Conservation (phyloP, 352 stramenopile species). For the Pythium volutum region DNA sequence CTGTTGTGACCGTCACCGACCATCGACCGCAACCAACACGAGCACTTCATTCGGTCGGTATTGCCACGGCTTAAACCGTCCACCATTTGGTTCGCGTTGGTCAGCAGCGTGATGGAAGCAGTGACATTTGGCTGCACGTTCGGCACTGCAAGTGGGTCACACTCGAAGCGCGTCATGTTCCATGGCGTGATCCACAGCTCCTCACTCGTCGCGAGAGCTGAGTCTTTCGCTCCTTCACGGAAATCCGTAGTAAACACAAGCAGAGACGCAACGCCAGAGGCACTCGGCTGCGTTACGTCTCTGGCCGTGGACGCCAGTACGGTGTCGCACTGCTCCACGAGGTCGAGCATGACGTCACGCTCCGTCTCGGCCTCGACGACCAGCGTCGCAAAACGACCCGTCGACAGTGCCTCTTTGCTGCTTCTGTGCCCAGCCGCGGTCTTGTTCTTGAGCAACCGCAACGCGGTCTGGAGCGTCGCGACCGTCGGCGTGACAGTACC, state of each 20-base stretch:
- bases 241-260: conserved; percentile 19
- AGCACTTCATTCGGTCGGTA: not conserved
- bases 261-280: not conserved
- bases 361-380: conserved; percentile 8
- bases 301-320: not conserved
- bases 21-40: conserved; percentile 14
- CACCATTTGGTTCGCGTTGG: not conserved
- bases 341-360: not conserved
- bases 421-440: not conserved
- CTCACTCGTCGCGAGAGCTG: not conserved
- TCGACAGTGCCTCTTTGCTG: not conserved
- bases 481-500: not conserved
- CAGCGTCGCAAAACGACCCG: not conserved
- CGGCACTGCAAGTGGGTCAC: not conserved
- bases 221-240: not conserved
- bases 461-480: conserved; percentile 2
- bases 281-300: not conserved
- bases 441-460: conserved; percentile 12
- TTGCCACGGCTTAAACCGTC: not conserved
- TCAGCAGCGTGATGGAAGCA: not conserved
- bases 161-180: conserved; percentile 8
- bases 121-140: not conserved
- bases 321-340: conserved; percentile 10
- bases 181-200: not conserved
- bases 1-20: not conserved